These are phyloP conservation scores for Apiospora kogelbergensis DNA, from an alignment of 2,329 filamentous ascomycete genomes.

Conservation along the genomic window DNA sequence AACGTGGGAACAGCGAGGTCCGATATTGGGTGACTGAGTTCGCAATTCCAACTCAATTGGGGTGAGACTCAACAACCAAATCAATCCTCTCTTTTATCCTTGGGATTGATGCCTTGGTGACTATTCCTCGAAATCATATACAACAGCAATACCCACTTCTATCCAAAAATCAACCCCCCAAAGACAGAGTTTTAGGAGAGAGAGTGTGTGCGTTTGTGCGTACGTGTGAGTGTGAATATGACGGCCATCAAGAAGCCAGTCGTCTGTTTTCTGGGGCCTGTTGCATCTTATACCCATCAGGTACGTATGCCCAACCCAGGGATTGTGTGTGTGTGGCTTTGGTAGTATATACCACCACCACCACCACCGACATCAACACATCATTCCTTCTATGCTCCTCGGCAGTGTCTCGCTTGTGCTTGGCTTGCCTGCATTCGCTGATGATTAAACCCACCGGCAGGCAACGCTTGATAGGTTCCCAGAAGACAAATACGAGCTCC, in stretches of 20 bases:
- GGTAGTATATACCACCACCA: background rate
- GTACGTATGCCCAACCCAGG: slow-evolving; percentile 29
- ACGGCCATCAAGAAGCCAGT: slow-evolving; percentile 33
- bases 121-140: background rate
- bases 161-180: no score
- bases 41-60: slow-evolving; percentile 1
- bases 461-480: slow-evolving; percentile 49
- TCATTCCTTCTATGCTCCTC: background rate
- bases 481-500: slow-evolving; percentile 45
- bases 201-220: no score
- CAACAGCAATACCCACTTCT: background rate
- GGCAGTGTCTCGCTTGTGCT: background rate
- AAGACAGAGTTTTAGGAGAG: background rate
- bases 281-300: slow-evolving; percentile 52
- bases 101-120: background rate
- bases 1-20: background rate
- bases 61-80: background rate
- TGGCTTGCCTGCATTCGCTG: background rate
- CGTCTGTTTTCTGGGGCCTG: slow-evolving; percentile 50
- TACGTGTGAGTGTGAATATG: background rate
- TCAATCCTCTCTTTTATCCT: background rate
- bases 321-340: background rate
- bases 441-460: slow-evolving; percentile 27
- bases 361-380: background rate
- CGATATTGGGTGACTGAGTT: background rate